Evolutionary conservation across 306 rosid genomes (phyloP).

Genomic region (Betula pendula): DNA sequence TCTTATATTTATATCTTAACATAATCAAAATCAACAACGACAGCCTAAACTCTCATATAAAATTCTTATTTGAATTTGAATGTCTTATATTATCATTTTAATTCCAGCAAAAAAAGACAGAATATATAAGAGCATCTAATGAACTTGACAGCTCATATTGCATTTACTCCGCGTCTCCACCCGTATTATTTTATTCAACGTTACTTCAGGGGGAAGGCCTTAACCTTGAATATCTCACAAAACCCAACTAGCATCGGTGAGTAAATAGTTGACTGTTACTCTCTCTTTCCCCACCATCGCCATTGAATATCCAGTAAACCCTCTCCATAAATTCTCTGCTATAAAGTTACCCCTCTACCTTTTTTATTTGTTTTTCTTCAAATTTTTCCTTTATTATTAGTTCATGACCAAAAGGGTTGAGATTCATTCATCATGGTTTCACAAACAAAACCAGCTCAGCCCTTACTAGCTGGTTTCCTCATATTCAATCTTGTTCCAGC

Average conservation of each 20-base stretch:
- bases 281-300: neutral
- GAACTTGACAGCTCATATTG: neutral
- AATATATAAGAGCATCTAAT: neutral
- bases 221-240: neutral
- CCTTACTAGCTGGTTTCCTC: neutral
- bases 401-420: neutral
- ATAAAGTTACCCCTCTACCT: constrained; percentile 6
- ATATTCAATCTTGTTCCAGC: constrained; percentile 9
- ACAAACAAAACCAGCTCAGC: constrained; percentile 14
- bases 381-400: too few species aligned
- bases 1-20: too few species aligned
- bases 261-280: neutral
- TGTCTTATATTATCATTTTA: too few species aligned
- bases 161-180: neutral
- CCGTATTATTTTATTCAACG: neutral
- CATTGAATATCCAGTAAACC: neutral
- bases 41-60: too few species aligned
- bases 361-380: neutral
- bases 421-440: constrained; percentile 21
- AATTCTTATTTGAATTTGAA: too few species aligned
- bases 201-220: neutral
- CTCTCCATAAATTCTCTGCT: neutral
- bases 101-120: neutral
- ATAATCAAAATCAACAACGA: too few species aligned
- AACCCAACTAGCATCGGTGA: neutral